A percentile compares a stretch with the other conserved stretches of the same genome.
These are phyloP conservation scores for Globisporangium paroecandrum DNA, from an alignment of 352 stramenopile species.

Conservation along the genomic window DNA sequence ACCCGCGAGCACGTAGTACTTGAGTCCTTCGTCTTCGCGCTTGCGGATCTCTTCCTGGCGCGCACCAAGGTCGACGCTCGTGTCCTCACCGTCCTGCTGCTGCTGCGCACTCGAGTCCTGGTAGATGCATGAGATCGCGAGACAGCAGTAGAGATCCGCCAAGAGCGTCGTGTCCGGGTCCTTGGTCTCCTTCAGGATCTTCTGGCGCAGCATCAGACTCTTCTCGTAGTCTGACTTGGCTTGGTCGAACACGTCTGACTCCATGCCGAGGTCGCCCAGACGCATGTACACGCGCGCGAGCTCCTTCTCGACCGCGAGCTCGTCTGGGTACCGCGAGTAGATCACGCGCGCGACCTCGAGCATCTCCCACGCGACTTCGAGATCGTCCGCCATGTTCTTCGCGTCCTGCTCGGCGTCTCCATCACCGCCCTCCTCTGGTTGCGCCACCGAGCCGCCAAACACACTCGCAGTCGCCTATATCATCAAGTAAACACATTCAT, in stretches of 20 bases:
- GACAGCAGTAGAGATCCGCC: constrained; percentile 77
- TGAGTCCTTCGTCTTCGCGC: constrained; percentile 55
- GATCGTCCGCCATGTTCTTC: constrained; percentile 53
- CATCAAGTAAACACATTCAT: neutral
- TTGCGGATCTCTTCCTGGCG: constrained; percentile 18
- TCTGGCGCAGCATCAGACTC: constrained; percentile 62
- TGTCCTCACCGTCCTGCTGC: constrained; percentile 8
- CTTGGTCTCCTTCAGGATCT: constrained; percentile 60
- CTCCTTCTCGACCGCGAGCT: constrained; percentile 70
- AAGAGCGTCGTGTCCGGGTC: constrained; percentile 76
- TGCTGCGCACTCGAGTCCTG: constrained; percentile 39
- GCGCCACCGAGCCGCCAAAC: constrained; percentile 42
- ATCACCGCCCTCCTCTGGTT: constrained; percentile 17
- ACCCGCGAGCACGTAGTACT: constrained; percentile 80
- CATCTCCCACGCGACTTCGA: constrained; percentile 86
- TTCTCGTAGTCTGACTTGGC: constrained; percentile 78
- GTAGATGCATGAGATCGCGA: constrained; percentile 86
- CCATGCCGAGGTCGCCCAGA: constrained; percentile 74
- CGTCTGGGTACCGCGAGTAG: constrained; percentile 66
- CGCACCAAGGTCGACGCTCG: neutral
- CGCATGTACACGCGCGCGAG: constrained; percentile 77
- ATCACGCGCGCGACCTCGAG: constrained; percentile 82
- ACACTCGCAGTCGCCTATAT: constrained; percentile 43
- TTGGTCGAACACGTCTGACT: constrained; percentile 79
- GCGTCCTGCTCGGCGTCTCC: constrained; percentile 59